Evolutionary conservation across 306 rosid genomes (phyloP).

Genomic region (Gillenia trifoliata): DNA sequence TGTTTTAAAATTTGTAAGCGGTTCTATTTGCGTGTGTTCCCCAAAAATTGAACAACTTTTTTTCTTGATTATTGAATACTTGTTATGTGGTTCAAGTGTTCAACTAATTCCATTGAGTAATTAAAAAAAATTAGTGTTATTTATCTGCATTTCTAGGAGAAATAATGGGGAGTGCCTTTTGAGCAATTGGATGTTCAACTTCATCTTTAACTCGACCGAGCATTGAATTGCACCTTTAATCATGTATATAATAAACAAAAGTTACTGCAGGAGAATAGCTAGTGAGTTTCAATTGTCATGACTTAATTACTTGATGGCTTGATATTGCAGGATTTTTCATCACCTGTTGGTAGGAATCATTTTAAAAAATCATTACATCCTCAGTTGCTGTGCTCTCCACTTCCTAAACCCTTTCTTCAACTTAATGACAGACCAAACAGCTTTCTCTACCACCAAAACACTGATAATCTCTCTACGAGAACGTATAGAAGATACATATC

Average conservation of each 20-base stretch:
- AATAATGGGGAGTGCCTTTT: neutral
- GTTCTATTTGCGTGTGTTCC: no score
- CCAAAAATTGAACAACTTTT: no score
- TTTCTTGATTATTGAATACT: neutral
- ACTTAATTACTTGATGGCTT: conserved; percentile 6
- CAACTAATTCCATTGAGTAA: neutral
- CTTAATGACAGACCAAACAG: conserved; percentile 30
- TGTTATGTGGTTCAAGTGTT: neutral
- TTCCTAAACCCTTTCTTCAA: conserved; percentile 77
- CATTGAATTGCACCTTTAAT: neutral
- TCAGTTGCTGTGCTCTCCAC: conserved; percentile 33
- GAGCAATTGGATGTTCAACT: neutral
- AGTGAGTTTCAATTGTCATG: neutral
- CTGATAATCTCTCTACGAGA: conserved; percentile 33
- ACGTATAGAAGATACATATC: conserved; percentile 32
- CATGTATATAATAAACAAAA: no score
- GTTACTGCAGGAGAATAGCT: neutral
- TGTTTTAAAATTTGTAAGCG: neutral
- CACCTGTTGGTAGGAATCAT: conserved; percentile 33
- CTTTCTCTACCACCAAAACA: conserved; percentile 27
- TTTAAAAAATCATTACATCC: conserved; percentile 28
- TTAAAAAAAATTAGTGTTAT: neutral
- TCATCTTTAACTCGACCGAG: neutral
- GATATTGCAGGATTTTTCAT: conserved; percentile 54
- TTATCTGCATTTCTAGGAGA: neutral